A percentile compares a stretch with the other conserved stretches of the same genome.
phyloP scores from a whole-genome alignment of 306 rosid genomes.

The Cucumis cinereus region DNA sequence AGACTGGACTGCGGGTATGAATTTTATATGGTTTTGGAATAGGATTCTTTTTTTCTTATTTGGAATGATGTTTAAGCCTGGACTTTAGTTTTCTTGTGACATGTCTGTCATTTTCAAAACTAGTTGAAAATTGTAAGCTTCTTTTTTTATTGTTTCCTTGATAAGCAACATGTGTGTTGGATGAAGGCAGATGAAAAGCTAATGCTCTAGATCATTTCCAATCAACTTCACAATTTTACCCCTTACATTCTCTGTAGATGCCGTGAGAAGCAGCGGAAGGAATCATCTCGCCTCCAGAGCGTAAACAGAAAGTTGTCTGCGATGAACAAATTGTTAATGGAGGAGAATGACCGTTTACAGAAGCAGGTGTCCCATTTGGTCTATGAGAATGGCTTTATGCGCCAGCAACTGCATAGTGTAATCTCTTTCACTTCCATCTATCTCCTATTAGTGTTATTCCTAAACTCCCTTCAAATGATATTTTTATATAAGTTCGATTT shows the following conservation, averaged over 20 bases:
- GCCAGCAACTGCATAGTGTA: slow-evolving; percentile 67
- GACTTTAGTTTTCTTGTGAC: neutral
- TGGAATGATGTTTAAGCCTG: neutral
- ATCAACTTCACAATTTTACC: neutral
- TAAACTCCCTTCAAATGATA: no score
- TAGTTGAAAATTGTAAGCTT: neutral
- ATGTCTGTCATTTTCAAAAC: neutral
- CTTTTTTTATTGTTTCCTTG: neutral
- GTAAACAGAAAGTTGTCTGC: slow-evolving; percentile 81
- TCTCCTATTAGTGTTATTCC: neutral
- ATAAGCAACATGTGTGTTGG: neutral
- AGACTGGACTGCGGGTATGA: neutral
- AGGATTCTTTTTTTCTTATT: neutral
- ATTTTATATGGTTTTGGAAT: neutral
- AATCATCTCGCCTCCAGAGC: slow-evolving; percentile 79
- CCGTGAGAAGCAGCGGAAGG: slow-evolving; percentile 97
- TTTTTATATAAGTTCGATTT: neutral
- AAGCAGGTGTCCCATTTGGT: slow-evolving; percentile 95
- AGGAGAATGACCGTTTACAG: slow-evolving; percentile 96
- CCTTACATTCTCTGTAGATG: slow-evolving; percentile 32
- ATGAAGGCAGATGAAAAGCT: neutral
- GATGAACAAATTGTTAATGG: slow-evolving; percentile 89
- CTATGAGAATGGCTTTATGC: slow-evolving; percentile 84
- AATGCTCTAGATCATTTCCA: neutral
- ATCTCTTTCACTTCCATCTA: neutral